Percentiles rank a stretch among this genome's conserved stretches.
Evolutionary conservation across 768 basidiomycete genomes (phyloP).

Genomic region (Crassisporium funariophilum): DNA sequence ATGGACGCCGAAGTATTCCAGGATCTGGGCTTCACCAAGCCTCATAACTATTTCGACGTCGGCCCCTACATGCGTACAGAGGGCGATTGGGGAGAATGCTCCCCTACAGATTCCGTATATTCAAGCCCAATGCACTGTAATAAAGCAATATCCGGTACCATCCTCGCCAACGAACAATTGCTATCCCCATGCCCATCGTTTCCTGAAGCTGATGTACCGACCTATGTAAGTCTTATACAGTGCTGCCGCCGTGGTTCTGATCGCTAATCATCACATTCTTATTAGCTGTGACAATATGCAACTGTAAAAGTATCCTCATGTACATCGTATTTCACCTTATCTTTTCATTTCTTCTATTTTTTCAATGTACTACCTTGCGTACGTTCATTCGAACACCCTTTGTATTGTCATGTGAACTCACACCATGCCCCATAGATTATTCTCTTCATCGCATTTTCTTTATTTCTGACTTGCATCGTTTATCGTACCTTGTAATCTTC

Average conservation of each 20-base stretch:
- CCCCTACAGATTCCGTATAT: conserved; percentile 21
- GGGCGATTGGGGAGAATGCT: conserved; percentile 16
- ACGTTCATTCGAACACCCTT: background rate
- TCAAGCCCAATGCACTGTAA: conserved; percentile 22
- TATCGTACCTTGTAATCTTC: background rate
- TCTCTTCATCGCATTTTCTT: background rate
- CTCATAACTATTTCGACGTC: conserved; percentile 8
- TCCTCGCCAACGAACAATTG: conserved; percentile 15
- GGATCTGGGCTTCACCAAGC: conserved; percentile 16
- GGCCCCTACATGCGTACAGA: conserved; percentile 19
- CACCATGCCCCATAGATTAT: too few relatives aligned
- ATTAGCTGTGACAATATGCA: background rate
- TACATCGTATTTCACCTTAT: background rate
- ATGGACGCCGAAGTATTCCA: conserved; percentile 19
- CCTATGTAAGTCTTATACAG: conserved; percentile 24
- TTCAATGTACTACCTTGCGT: conserved; percentile 1
- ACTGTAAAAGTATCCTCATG: background rate
- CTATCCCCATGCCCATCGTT: conserved; percentile 15
- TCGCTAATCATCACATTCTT: background rate
- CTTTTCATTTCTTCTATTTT: conserved; percentile 1
- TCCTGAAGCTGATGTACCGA: conserved; percentile 14
- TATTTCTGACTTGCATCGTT: background rate
- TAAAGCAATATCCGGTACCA: conserved; percentile 14
- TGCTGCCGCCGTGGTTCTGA: background rate
- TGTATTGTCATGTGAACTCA: too few relatives aligned